Conservation (phyloP, 306 rosid genomes). For the Cyamopsis tetragonoloba region DNA sequence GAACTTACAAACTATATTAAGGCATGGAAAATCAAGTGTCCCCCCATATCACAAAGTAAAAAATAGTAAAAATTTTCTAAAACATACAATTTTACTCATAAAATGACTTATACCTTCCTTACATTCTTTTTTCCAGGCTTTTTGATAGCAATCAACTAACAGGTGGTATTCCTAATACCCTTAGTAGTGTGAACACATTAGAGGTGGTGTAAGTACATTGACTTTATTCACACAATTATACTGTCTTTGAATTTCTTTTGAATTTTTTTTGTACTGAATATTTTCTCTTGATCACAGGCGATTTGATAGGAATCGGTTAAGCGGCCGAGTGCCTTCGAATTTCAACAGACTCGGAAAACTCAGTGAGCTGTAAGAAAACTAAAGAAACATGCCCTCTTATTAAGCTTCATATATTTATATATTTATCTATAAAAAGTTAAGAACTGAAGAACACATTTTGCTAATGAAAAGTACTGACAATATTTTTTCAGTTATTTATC, state of each 20-base stretch:
- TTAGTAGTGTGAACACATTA: slow-evolving; percentile 37
- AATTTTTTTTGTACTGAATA: neutral
- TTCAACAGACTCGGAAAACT: slow-evolving; percentile 35
- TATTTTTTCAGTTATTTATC: slow-evolving; percentile 49
- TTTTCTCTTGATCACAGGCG: slow-evolving; percentile 47
- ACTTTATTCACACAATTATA: neutral
- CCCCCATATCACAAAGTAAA: neutral
- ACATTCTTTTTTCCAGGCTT: slow-evolving; percentile 43
- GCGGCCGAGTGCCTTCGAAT: slow-evolving; percentile 41
- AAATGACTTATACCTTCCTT: neutral
- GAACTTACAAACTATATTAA: neutral
- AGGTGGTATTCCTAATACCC: slow-evolving; percentile 47
- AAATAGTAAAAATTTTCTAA: neutral
- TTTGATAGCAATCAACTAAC: slow-evolving; percentile 42
- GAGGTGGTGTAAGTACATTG: slow-evolving; percentile 62
- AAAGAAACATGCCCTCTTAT: neutral
- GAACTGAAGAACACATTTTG: neutral
- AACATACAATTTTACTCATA: neutral
- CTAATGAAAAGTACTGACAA: slow-evolving; percentile 1
- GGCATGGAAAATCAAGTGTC: neutral
- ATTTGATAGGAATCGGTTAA: slow-evolving; percentile 45
- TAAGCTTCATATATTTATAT: slow-evolving; percentile 14
- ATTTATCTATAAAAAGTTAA: neutral
- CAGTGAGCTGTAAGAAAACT: slow-evolving; percentile 51
- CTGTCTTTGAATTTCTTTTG: neutral